phyloP scores from a whole-genome alignment of 805 yeast genomes.

The Kuraishia molischiana region DNA sequence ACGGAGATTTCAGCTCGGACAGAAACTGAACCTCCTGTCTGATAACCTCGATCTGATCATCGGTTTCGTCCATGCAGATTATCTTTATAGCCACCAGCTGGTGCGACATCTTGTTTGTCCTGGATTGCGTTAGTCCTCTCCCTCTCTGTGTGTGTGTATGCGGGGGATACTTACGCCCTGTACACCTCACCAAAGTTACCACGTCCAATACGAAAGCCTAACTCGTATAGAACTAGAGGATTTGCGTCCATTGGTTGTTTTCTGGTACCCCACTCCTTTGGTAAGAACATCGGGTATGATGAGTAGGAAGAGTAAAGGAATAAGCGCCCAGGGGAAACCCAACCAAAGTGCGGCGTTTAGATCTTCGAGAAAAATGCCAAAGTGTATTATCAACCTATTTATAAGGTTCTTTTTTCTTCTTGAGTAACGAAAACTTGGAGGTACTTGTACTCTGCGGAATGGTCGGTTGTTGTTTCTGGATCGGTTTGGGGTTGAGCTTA shows the following conservation, averaged over 20 bases:
- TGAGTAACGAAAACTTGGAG: not conserved
- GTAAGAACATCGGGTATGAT: too few relatives aligned
- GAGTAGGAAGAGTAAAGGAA: too few relatives aligned
- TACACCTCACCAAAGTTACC: constrained; percentile 89
- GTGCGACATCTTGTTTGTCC: constrained; percentile 22
- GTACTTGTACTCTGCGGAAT: too few relatives aligned
- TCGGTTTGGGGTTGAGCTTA: constrained; percentile 12
- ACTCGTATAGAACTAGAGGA: constrained; percentile 10
- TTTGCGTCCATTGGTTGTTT: constrained; percentile 7
- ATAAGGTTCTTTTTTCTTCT: too few relatives aligned
- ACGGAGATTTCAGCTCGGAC: constrained; percentile 52
- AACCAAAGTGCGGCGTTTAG: too few relatives aligned
- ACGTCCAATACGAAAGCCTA: constrained; percentile 58
- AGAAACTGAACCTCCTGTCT: constrained; percentile 75
- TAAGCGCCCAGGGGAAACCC: too few relatives aligned
- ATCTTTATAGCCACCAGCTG: constrained; percentile 76
- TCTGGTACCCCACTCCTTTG: too few relatives aligned
- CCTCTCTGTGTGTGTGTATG: constrained; percentile 8
- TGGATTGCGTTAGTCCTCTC: constrained; percentile 6
- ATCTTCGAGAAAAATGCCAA: too few relatives aligned
- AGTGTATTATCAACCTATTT: too few relatives aligned
- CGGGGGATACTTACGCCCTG: constrained; percentile 31
- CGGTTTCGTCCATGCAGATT: constrained; percentile 68
- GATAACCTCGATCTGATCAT: constrained; percentile 62
- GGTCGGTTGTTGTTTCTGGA: constrained; percentile 1